phyloP scores from a whole-genome alignment of 345 rosid genomes.

The Excoecaria cochinchinensis region DNA sequence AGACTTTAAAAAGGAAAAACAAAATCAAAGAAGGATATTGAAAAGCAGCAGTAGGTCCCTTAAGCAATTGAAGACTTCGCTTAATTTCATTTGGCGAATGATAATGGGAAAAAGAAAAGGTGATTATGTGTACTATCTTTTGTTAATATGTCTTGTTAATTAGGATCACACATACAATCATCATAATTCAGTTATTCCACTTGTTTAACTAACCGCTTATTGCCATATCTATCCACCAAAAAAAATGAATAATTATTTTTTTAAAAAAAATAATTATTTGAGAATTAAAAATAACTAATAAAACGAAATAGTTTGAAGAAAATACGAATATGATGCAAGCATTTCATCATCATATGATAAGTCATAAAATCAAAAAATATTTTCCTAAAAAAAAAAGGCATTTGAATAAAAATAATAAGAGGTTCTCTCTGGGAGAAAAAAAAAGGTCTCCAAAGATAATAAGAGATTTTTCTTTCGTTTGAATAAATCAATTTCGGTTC shows the following conservation, averaged over 20 bases:
- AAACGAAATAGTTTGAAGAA: not conserved
- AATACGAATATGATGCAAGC: not conserved
- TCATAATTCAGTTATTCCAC: not conserved
- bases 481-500: too few species aligned
- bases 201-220: too few species aligned
- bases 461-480: too few species aligned
- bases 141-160: not conserved
- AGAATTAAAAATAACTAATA: not conserved
- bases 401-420: too few species aligned
- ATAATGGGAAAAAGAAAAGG: not conserved
- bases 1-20: too few species aligned
- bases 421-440: too few species aligned
- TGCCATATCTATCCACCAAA: too few species aligned
- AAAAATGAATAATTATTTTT: too few species aligned
- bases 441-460: too few species aligned
- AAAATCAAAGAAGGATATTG: not conserved
- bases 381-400: too few species aligned
- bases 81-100: slow-evolving; percentile 22
- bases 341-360: not conserved
- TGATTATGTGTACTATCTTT: not conserved
- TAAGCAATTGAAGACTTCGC: slow-evolving; percentile 20
- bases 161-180: not conserved
- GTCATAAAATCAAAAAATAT: not conserved
- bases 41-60: slow-evolving; percentile 14
- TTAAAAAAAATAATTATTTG: too few species aligned